These are phyloP conservation scores for Xanthoceras sorbifolium DNA, from an alignment of 345 rosid species.

Conservation along the genomic window DNA sequence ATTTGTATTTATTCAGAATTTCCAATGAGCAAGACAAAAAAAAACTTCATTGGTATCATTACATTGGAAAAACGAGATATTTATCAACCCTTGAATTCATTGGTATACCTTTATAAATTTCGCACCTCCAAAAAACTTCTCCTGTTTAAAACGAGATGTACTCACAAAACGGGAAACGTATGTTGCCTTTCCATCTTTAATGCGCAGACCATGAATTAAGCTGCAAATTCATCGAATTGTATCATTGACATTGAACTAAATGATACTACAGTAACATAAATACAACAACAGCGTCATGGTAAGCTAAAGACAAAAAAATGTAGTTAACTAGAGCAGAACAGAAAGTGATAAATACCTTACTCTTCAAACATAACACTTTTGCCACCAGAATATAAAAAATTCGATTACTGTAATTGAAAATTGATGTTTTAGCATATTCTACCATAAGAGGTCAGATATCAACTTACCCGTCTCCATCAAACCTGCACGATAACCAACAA, in stretches of 20 bases:
- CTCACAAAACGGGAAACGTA: conserved; percentile 77
- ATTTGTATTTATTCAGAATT: too few relatives aligned
- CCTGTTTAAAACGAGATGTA: conserved; percentile 87
- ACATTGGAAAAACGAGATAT: neutral
- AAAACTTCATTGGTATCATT: too few relatives aligned
- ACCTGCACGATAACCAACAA: conserved; percentile 54
- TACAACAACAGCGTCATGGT: neutral
- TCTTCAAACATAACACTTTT: neutral
- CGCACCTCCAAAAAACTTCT: conserved; percentile 77
- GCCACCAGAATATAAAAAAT: neutral
- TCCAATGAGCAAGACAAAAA: too few relatives aligned
- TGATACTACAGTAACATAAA: neutral
- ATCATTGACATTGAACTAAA: neutral
- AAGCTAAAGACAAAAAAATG: neutral
- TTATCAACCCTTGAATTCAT: neutral
- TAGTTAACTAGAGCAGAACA: neutral
- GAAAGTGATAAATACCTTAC: neutral
- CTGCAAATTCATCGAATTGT: conserved; percentile 38
- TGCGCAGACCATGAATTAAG: conserved; percentile 87
- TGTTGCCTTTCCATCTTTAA: conserved; percentile 85
- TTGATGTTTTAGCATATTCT: neutral
- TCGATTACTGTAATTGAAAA: neutral
- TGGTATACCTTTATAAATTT: conserved; percentile 77
- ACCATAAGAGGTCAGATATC: neutral
- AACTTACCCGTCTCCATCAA: conserved; percentile 98